Conservation (phyloP, 208 protist genomes). For the Trypanosoma avium region DNA sequence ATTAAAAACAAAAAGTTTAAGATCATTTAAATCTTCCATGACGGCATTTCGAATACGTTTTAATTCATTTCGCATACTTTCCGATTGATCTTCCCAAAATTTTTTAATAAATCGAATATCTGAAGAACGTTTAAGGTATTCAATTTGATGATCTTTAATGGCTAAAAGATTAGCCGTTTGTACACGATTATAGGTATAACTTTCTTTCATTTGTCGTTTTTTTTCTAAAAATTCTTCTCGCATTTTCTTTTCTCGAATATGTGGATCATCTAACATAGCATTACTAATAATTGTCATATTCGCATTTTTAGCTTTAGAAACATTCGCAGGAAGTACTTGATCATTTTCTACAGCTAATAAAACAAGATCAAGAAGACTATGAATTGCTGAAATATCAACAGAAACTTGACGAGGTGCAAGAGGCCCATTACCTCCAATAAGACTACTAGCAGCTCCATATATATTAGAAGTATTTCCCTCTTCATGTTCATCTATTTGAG, state of each 20-base stretch:
- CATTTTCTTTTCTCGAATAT: conserved; percentile 37
- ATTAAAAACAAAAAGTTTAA: conserved; percentile 43
- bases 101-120: conserved; percentile 46
- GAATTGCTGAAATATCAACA: conserved; percentile 57
- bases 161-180: conserved; percentile 44
- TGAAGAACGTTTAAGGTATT: conserved; percentile 52
- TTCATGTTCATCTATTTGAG: conserved; percentile 8
- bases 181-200: conserved; percentile 39
- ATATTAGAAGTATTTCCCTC: conserved; percentile 1
- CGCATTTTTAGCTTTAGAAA: conserved; percentile 14
- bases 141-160: conserved; percentile 67
- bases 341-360: conserved; percentile 86
- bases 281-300: conserved; percentile 37
- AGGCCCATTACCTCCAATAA: neutral
- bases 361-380: conserved; percentile 83
- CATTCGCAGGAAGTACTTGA: conserved; percentile 36
- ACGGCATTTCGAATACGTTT: conserved; percentile 37
- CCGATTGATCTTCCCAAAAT: conserved; percentile 34
- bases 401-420: conserved; percentile 7
- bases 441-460: neutral
- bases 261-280: conserved; percentile 32
- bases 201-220: conserved; percentile 59
- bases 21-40: conserved; percentile 46
- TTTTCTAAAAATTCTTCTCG: conserved; percentile 50
- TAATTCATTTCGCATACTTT: conserved; percentile 48